phyloP scores from a whole-genome alignment of 495 filamentous ascomycete species.

The Hypomontagnella submonticulosa region DNA sequence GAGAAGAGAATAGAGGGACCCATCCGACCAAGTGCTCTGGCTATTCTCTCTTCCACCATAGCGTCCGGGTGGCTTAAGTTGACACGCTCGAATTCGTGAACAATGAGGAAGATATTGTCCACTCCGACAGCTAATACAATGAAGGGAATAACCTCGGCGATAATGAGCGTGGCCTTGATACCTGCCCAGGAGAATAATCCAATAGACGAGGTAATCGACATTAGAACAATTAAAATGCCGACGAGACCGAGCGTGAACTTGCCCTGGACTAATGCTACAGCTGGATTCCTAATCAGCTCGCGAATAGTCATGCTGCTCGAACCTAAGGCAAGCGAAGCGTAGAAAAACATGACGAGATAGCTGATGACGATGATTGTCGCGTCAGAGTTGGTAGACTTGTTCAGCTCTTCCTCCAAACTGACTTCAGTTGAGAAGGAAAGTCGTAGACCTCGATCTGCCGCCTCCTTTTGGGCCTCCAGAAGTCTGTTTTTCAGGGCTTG shows the following conservation, averaged over 20 bases:
- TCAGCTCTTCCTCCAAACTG: slow-evolving; percentile 90
- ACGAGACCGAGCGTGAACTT: slow-evolving; percentile 94
- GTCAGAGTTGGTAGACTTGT: slow-evolving; percentile 97
- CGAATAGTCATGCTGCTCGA: slow-evolving; percentile 81
- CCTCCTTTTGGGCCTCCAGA: slow-evolving; percentile 80
- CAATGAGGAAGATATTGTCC: slow-evolving; percentile 98
- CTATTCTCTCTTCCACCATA: slow-evolving; percentile 82
- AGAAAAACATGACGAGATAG: slow-evolving; percentile 98
- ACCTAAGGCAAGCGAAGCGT: slow-evolving; percentile 90
- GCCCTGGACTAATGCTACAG: slow-evolving; percentile 86
- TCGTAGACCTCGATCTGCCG: slow-evolving; percentile 77
- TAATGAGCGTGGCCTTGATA: slow-evolving; percentile 94
- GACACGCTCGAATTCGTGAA: slow-evolving; percentile 96
- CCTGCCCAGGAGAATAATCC: slow-evolving; percentile 90
- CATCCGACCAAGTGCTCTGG: slow-evolving; percentile 89
- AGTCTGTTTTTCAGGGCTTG: slow-evolving; percentile 76
- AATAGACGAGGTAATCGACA: slow-evolving; percentile 95
- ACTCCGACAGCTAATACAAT: slow-evolving; percentile 95
- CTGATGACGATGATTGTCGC: slow-evolving; percentile 97
- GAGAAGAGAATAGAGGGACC: slow-evolving; percentile 97
- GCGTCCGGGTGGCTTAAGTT: slow-evolving; percentile 90
- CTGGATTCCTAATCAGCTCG: slow-evolving; percentile 80
- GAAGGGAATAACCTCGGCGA: slow-evolving; percentile 98
- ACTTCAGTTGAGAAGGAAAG: slow-evolving; percentile 95
- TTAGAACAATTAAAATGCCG: slow-evolving; percentile 93